phyloP scores from a whole-genome alignment of 2,329 filamentous ascomycete species.

The Colletotrichum costaricense region DNA sequence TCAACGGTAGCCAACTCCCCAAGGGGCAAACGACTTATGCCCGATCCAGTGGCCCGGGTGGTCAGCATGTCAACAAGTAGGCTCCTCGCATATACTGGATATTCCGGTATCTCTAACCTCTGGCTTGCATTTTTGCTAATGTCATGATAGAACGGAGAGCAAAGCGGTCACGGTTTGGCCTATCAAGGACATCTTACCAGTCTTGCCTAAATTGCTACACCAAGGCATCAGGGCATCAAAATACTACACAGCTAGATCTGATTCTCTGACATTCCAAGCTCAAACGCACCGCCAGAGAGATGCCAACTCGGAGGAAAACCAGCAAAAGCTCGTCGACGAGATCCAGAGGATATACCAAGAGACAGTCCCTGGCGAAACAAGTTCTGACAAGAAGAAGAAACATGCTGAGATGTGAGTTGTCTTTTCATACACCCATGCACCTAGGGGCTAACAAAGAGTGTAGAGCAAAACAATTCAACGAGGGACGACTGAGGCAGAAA shows the following conservation, averaged over 20 bases:
- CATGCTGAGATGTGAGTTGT: slow-evolving; percentile 58
- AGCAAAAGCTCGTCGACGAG: slow-evolving; percentile 60
- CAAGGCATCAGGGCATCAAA: slow-evolving; percentile 59
- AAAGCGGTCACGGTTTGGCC: slow-evolving; percentile 68
- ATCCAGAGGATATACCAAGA: slow-evolving; percentile 59
- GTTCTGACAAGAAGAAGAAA: slow-evolving; percentile 59
- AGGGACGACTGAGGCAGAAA: slow-evolving; percentile 58
- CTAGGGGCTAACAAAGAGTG: slow-evolving; percentile 18
- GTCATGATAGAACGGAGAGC: slow-evolving; percentile 63
- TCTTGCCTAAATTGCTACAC: slow-evolving; percentile 61
- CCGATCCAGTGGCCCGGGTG: slow-evolving; percentile 70
- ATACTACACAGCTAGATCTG: slow-evolving; percentile 63
- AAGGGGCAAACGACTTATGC: slow-evolving; percentile 64
- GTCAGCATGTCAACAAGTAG: slow-evolving; percentile 73
- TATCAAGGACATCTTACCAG: slow-evolving; percentile 56
- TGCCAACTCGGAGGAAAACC: slow-evolving; percentile 65
- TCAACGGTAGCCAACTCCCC: slow-evolving; percentile 57
- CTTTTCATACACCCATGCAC: slow-evolving; percentile 6
- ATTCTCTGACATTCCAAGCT: slow-evolving; percentile 65
- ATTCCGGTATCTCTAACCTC: neutral
- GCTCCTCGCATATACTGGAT: slow-evolving; percentile 34
- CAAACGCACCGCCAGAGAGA: slow-evolving; percentile 64
- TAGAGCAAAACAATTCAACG: slow-evolving; percentile 60
- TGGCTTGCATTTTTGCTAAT: neutral
- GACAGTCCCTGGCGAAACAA: slow-evolving; percentile 59